Evolutionary conservation across 768 basidiomycete genomes (phyloP).

Genomic region (Rossbeevera mucosa): DNA sequence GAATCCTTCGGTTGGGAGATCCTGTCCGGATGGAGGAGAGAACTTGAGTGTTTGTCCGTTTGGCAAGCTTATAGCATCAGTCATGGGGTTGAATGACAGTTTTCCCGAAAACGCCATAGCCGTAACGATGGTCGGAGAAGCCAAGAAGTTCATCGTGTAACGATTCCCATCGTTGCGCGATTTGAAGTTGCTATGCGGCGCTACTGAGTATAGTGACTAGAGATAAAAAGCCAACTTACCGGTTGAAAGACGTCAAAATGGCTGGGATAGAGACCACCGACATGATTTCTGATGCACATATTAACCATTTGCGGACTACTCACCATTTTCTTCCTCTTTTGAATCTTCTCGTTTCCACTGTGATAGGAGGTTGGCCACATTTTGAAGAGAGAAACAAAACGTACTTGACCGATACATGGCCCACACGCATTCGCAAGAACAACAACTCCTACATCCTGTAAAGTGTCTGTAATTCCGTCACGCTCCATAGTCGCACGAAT

Average conservation of each 20-base stretch:
- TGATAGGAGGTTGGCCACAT: conserved; percentile 6
- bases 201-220: conserved; percentile 1
- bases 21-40: conserved; percentile 74
- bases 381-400: conserved; percentile 10
- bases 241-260: conserved; percentile 96
- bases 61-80: conserved; percentile 62
- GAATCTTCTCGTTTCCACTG: conserved; percentile 93
- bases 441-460: conserved; percentile 87
- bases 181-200: conserved; percentile 62
- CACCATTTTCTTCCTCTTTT: conserved; percentile 87
- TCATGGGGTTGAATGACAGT: conserved; percentile 89
- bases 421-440: conserved; percentile 98
- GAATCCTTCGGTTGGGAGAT: conserved; percentile 82
- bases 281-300: conserved; percentile 4
- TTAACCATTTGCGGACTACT: conserved; percentile 15
- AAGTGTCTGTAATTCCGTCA: conserved; percentile 74
- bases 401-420: conserved; percentile 93
- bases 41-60: conserved; percentile 83
- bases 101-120: conserved; percentile 96
- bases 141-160: conserved; percentile 95
- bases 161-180: conserved; percentile 95
- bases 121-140: conserved; percentile 94
- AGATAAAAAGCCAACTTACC: conserved; percentile 40
- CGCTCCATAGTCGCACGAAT: conserved; percentile 97
- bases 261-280: conserved; percentile 41